Conservation (phyloP, 768 basidiomycete genomes). For the Pisolithus orientalis region DNA sequence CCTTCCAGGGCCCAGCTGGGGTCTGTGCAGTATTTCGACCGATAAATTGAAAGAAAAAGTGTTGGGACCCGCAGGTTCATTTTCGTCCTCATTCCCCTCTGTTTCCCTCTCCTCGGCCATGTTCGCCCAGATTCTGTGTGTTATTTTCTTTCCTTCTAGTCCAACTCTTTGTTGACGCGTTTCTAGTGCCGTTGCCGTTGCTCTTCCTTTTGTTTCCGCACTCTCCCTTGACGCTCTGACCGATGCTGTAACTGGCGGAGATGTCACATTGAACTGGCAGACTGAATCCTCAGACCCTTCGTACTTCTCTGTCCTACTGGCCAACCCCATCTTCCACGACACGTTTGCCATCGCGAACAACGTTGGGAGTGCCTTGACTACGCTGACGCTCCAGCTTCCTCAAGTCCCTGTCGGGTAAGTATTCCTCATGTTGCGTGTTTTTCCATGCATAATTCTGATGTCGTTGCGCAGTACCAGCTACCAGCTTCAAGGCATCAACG, state of each 20-base stretch:
- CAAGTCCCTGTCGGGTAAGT: conserved; percentile 40
- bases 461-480: conserved; percentile 37
- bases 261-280: conserved; percentile 45
- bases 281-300: conserved; percentile 34
- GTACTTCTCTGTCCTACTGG: conserved; percentile 40
- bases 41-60: too few relatives aligned
- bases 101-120: conserved; percentile 28
- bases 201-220: conserved; percentile 40
- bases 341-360: conserved; percentile 51
- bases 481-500: conserved; percentile 39
- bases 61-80: conserved; percentile 2
- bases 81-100: conserved; percentile 4
- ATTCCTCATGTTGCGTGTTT: neutral
- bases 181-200: conserved; percentile 36
- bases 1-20: too few relatives aligned
- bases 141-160: neutral
- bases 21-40: too few relatives aligned
- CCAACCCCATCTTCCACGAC: conserved; percentile 46
- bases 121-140: conserved; percentile 46
- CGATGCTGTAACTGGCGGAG: conserved; percentile 26
- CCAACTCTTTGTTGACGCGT: conserved; percentile 29
- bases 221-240: conserved; percentile 35
- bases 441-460: neutral
- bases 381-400: conserved; percentile 38
- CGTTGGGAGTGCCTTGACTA: conserved; percentile 31